Percentiles rank a stretch among this genome's conserved stretches.
Evolutionary conservation across 2,329 filamentous ascomycete species (phyloP).

Genomic region (Aspergillus tamarii): DNA sequence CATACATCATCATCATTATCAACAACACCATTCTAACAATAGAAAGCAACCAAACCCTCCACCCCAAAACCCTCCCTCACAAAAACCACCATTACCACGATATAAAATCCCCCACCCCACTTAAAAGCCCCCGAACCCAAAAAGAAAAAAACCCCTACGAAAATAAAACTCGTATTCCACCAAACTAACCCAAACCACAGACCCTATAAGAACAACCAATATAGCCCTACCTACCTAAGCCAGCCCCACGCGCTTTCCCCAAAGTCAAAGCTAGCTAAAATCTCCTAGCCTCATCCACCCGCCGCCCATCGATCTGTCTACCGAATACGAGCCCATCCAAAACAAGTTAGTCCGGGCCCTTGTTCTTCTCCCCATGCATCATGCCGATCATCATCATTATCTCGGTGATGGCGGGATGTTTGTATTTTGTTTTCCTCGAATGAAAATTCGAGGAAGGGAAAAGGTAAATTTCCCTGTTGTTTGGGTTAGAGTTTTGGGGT

Average conservation of each 20-base stretch:
- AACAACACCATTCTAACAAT: too few species aligned
- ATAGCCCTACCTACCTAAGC: neutral
- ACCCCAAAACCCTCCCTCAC: too few species aligned
- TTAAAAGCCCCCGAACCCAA: too few species aligned
- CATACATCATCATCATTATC: too few species aligned
- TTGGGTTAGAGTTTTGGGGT: too few species aligned
- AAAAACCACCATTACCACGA: too few species aligned
- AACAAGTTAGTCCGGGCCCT: neutral
- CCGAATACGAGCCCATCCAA: neutral
- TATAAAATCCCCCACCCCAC: too few species aligned
- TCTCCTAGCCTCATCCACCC: neutral
- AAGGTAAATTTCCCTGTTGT: too few species aligned
- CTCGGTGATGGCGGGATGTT: neutral
- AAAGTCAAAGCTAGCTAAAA: neutral
- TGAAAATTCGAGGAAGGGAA: neutral
- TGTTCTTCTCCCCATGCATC: neutral
- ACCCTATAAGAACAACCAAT: neutral
- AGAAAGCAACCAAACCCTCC: too few species aligned
- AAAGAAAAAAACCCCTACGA: too few species aligned
- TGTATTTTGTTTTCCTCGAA: neutral
- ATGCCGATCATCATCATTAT: slow-evolving; percentile 1
- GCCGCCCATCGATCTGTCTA: neutral
- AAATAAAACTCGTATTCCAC: neutral
- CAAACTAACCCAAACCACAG: neutral
- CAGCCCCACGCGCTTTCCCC: slow-evolving; percentile 1